These are phyloP conservation scores for Kodamaea derodonti DNA, from an alignment of 1,139 yeast genomes.

Conservation along the genomic window DNA sequence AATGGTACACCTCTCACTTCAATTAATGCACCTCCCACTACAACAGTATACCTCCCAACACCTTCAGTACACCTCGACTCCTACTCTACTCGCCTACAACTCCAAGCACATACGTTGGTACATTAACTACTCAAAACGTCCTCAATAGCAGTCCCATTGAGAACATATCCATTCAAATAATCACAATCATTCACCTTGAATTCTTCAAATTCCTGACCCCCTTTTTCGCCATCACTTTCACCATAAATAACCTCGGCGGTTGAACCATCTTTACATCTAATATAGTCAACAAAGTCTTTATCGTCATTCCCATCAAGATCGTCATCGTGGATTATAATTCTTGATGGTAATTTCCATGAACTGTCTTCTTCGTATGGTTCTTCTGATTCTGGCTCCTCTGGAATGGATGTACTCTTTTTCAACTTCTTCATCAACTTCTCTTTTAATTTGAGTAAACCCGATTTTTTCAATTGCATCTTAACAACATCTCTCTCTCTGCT, in stretches of 20 bases:
- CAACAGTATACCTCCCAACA: too few relatives aligned
- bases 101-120: too few relatives aligned
- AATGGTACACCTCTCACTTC: too few relatives aligned
- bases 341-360: slow-evolving; percentile 5
- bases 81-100: too few relatives aligned
- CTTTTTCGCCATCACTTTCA: too few relatives aligned
- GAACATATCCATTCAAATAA: neutral
- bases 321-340: slow-evolving; percentile 7
- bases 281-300: slow-evolving; percentile 4
- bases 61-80: too few relatives aligned
- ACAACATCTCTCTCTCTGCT: neutral
- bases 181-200: neutral
- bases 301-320: slow-evolving; percentile 1
- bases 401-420: neutral
- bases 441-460: slow-evolving; percentile 1
- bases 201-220: neutral
- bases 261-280: neutral
- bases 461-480: too few relatives aligned
- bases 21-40: too few relatives aligned
- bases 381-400: too few relatives aligned
- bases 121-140: neutral
- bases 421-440: slow-evolving; percentile 1
- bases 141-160: neutral
- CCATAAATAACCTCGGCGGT: too few relatives aligned
- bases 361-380: slow-evolving; percentile 1